These are phyloP conservation scores for Apiospora phragmitis DNA, from an alignment of 2,329 filamentous ascomycete species.

Conservation along the genomic window DNA sequence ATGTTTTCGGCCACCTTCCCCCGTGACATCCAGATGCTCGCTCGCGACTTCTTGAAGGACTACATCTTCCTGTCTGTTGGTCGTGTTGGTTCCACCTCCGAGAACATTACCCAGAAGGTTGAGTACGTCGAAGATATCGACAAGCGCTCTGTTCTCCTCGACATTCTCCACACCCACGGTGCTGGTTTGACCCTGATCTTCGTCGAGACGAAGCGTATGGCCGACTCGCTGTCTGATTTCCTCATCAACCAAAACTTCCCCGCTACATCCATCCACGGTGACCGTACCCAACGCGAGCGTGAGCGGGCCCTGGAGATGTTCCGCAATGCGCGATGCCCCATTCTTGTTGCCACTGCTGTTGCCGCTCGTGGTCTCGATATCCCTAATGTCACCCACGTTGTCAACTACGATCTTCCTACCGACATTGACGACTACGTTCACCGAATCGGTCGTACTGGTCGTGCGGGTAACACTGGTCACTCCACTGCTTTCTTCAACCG, in stretches of 20 bases:
- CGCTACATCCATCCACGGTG: conserved; percentile 96
- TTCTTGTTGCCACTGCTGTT: conserved; percentile 94
- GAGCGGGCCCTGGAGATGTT: conserved; percentile 97
- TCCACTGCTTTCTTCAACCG: conserved; percentile 99
- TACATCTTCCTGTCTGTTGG: conserved; percentile 99
- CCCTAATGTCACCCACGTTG: conserved; percentile 92
- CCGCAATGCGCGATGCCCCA: conserved; percentile 92
- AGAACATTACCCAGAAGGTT: conserved; percentile 99
- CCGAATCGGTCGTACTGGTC: conserved; percentile 98
- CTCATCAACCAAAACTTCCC: conserved; percentile 98
- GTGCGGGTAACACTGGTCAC: conserved; percentile 98
- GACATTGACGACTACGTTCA: conserved; percentile 99
- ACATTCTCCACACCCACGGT: conserved; percentile 94
- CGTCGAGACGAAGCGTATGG: conserved; percentile 99
- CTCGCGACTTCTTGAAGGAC: conserved; percentile 97
- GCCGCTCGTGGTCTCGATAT: conserved; percentile 91
- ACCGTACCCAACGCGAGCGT: conserved; percentile 98
- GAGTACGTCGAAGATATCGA: conserved; percentile 96
- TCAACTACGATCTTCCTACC: conserved; percentile 99
- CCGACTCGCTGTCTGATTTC: conserved; percentile 96
- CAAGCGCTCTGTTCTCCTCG: conserved; percentile 96
- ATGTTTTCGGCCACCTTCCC: conserved; percentile 99
- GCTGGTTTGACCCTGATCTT: conserved; percentile 93
- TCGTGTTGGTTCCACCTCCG: conserved; percentile 97
- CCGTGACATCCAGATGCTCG: conserved; percentile 98